Conservation (phyloP, 2,329 filamentous ascomycete genomes). For the Cladophialophora carrionii region DNA sequence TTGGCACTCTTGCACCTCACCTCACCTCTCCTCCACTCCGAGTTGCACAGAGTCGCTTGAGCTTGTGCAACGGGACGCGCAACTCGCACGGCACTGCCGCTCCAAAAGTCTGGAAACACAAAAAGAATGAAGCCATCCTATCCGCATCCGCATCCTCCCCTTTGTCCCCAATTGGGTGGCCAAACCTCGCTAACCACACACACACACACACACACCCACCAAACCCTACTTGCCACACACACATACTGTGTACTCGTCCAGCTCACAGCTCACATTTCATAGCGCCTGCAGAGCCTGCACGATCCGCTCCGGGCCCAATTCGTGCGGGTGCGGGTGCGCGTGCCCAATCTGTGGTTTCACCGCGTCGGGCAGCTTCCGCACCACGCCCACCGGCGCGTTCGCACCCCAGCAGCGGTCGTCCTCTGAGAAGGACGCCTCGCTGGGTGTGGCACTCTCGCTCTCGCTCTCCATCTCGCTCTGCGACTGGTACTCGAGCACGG, state of each 20-base stretch:
- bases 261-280: background rate
- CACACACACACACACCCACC: background rate
- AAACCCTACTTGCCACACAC: background rate
- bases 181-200: background rate
- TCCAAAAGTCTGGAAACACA: too few species aligned
- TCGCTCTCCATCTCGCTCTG: constrained; percentile 21
- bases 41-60: background rate
- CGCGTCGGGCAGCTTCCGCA: constrained; percentile 6
- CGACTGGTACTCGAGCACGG: constrained; percentile 26
- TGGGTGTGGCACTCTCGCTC: constrained; percentile 17
- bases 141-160: too few species aligned
- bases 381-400: constrained; percentile 4
- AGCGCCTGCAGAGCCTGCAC: constrained; percentile 16
- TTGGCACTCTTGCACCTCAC: too few species aligned
- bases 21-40: background rate
- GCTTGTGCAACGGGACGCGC: background rate
- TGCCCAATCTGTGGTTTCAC: constrained; percentile 11
- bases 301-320: constrained; percentile 18
- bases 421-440: constrained; percentile 20
- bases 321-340: background rate
- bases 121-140: too few species aligned
- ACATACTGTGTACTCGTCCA: background rate
- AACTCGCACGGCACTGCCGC: too few species aligned
- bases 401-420: background rate
- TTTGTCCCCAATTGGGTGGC: too few species aligned